Conservation (phyloP, 1,284 basidiomycete species). For the Puccinia sorghi region DNA sequence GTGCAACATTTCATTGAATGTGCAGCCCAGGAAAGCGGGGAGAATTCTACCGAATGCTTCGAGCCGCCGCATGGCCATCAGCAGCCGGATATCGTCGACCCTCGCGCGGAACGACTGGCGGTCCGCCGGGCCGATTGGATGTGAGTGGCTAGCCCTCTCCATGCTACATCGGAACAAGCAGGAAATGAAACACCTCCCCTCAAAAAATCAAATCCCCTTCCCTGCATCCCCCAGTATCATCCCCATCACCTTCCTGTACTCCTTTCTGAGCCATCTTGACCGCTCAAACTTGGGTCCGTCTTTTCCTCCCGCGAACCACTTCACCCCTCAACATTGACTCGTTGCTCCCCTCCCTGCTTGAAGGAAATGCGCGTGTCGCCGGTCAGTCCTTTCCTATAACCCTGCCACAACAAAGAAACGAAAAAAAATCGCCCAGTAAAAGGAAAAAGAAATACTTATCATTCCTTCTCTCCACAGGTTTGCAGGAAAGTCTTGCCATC, state of each 20-base stretch:
- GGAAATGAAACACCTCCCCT: background rate
- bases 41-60: background rate
- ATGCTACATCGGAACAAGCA: background rate
- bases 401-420: too few relatives aligned
- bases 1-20: background rate
- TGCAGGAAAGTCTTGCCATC: constrained; percentile 37
- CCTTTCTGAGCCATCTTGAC: constrained; percentile 48
- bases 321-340: background rate
- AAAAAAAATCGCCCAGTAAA: background rate
- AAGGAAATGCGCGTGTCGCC: constrained; percentile 46
- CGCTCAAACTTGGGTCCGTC: constrained; percentile 42
- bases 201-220: too few relatives aligned
- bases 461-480: background rate
- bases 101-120: constrained; percentile 6
- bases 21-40: constrained; percentile 2
- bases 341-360: background rate
- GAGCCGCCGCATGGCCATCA: background rate
- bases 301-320: background rate
- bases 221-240: constrained; percentile 15
- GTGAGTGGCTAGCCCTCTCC: background rate
- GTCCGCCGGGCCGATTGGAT: constrained; percentile 25
- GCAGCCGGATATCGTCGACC: constrained; percentile 10
- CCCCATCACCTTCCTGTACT: constrained; percentile 31
- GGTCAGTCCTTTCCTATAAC: constrained; percentile 17
- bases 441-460: background rate